Base-by-base conservation (phyloP, 306 rosid genomes). In the Mucuna pruriens region DNA sequence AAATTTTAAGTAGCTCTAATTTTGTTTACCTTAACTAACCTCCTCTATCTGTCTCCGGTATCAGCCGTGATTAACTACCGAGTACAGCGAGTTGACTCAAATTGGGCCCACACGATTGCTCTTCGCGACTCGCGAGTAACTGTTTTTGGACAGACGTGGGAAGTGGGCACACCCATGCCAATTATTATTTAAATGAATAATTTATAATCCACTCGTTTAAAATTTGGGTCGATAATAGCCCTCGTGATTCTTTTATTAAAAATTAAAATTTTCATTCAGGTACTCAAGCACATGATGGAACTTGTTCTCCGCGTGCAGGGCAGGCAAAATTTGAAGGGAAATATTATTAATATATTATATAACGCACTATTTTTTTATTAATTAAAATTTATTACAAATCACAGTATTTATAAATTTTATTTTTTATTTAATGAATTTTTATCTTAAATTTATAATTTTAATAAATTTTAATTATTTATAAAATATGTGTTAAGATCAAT, bases 131-230 rank as follows among this genome's bases (percentile, higher is more conserved):
- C 16, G 16, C 16, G 60, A 36, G 29, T 75, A 45, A 1, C 48
- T 64, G 12, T 11, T 39, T 77, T 84, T 89, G 83, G 90, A 79
- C 70, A 39, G 80, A 71, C 61, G 29, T 25, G 39, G 36, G 3
- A 45, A 78, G 57, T 78, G 58, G 79, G 3, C 36, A 26, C 5
- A 34, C 71, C 82, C 82, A 71, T 26, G 13, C 19, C 46, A 51
- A 33, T 72, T 31, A 33, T 49, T 72, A 71, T 71, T 42, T 65
- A 38, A 36, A 65, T 7, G 0, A 39, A 6, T 67, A 67, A 5
- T 15, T 44, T 23, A 42, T 17, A 4, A 19, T 20, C 42, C 34
- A 29, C 22, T 45, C 7, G 10, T 60, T 42, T 36, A 5, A 45
- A 45, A 20, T 31, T 20, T 45, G 6, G 78, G 83, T 80, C 83